Base-by-base conservation (phyloP, 2,329 filamentous ascomycete genomes). In the Monosporascus sp. region DNA sequence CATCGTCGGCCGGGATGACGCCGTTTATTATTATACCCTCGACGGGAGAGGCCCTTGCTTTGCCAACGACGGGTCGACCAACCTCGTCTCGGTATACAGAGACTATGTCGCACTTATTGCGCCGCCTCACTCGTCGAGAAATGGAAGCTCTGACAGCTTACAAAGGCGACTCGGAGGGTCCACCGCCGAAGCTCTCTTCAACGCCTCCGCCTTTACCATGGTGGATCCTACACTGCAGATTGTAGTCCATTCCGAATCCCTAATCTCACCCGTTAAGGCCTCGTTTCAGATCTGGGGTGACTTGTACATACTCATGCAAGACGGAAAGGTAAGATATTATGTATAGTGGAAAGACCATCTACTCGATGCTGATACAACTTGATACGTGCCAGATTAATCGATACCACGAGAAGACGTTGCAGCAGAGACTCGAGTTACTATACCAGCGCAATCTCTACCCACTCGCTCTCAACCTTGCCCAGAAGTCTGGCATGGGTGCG, bases 401-500 rank as follows among this genome's bases (percentile, higher is more conserved):
- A 41, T 97, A 97, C 63, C 90, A 91, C 62, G 93, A 99, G 67
- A 97, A 95, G 71, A 80, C 87, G 0, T 81, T 99, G 14, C 88
- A 92, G 61, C 92, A 97, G 68, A 90, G 94, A 65, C 79, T 99
- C 1, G 93, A 97, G 59, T 88, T 97, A 66, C 76, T 99, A 7
- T 99, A 96, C 64, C 91, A 96, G 64, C 85, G 93, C 50, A 96
- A 97, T 66, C 84, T 97, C 56, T 99, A 93, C 64, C 86, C 93
- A 1, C 75, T 96, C 48, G 94, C 94, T 1, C 94, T 97, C 60
- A 95, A 93, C 63, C 77, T 99, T 53, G 94, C 94, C 1, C 91
- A 95, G 64, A 96, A 95, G 69, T 86, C 87, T 9, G 90, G 91
- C 1, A 80, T 97, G 64, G 90, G 92, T 68, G 73, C 76, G 3